Percentiles rank a stretch among this genome's conserved stretches.
Conservation (phyloP, 805 yeast genomes). For the Nakazawaea wyomingensis region DNA sequence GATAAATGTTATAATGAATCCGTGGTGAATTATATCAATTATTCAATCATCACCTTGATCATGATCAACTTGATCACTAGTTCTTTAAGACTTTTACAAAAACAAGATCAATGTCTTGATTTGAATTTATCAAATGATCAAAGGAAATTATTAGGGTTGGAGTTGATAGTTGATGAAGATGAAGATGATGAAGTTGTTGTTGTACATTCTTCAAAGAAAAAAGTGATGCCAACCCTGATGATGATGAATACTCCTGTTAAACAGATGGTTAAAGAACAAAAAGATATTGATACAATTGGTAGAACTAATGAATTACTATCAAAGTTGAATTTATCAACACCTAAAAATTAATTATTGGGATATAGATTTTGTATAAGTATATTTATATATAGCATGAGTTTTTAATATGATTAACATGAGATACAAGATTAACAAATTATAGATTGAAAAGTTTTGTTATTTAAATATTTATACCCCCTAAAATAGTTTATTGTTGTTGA, state of each 20-base stretch:
- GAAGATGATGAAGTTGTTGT: neutral
- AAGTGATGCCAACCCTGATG: neutral
- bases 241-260: slow-evolving; percentile 4
- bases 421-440: no score
- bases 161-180: slow-evolving; percentile 1
- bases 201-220: neutral
- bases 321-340: slow-evolving; percentile 7
- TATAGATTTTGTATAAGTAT: neutral
- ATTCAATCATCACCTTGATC: slow-evolving; percentile 21
- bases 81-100: slow-evolving; percentile 27
- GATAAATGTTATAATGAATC: slow-evolving; percentile 4
- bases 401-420: no score
- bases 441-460: no score
- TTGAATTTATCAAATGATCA: slow-evolving; percentile 43
- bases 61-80: slow-evolving; percentile 25
- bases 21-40: slow-evolving; percentile 15
- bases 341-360: neutral
- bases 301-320: slow-evolving; percentile 8
- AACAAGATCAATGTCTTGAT: slow-evolving; percentile 46
- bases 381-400: no score
- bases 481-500: no score
- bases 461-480: no score
- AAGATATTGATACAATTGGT: slow-evolving; percentile 9
- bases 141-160: slow-evolving; percentile 40
- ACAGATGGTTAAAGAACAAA: slow-evolving; percentile 4